Conservation (phyloP, 208 protist genomes). For the Wallacemonas sp. region DNA sequence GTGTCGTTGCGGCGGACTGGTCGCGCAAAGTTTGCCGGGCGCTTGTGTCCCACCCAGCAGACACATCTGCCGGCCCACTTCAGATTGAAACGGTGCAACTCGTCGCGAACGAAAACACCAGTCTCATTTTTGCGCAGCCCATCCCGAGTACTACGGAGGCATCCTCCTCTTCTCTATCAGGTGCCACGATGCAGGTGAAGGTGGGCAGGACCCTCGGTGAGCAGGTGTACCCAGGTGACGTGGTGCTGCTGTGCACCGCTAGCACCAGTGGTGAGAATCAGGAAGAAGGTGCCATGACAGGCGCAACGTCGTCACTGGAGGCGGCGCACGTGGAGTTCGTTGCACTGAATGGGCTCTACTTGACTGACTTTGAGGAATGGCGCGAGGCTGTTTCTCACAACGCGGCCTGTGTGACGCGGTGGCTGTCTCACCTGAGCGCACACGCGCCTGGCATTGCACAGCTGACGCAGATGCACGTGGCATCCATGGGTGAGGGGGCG, state of each 20-base stretch:
- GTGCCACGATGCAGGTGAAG: slow-evolving; percentile 21
- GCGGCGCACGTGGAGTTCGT: slow-evolving; percentile 51
- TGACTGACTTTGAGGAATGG: slow-evolving; percentile 69
- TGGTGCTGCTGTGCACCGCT: slow-evolving; percentile 44
- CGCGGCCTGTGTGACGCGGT: slow-evolving; percentile 35
- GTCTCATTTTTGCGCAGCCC: slow-evolving; percentile 48
- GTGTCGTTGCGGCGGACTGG: slow-evolving; percentile 5
- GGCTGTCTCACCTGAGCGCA: slow-evolving; percentile 45
- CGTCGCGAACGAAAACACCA: slow-evolving; percentile 64
- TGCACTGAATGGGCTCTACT: slow-evolving; percentile 46
- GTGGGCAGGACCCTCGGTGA: slow-evolving; percentile 22
- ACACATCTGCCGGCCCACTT: slow-evolving; percentile 21
- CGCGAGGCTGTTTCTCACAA: slow-evolving; percentile 57
- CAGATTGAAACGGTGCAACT: slow-evolving; percentile 60
- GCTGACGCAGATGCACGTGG: slow-evolving; percentile 58
- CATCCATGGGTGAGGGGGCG: slow-evolving; percentile 15
- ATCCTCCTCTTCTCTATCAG: too few species aligned
- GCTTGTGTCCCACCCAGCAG: slow-evolving; percentile 22
- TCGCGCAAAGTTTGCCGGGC: slow-evolving; percentile 15
- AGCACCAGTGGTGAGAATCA: not conserved
- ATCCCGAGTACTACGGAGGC: not conserved
- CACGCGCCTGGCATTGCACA: slow-evolving; percentile 71
- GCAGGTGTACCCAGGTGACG: slow-evolving; percentile 45
- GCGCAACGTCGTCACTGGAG: slow-evolving; percentile 16
- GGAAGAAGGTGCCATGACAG: not conserved